These are phyloP conservation scores for Xylariomycetidae sp. DNA, from an alignment of 2,329 filamentous ascomycete species.

Conservation along the genomic window DNA sequence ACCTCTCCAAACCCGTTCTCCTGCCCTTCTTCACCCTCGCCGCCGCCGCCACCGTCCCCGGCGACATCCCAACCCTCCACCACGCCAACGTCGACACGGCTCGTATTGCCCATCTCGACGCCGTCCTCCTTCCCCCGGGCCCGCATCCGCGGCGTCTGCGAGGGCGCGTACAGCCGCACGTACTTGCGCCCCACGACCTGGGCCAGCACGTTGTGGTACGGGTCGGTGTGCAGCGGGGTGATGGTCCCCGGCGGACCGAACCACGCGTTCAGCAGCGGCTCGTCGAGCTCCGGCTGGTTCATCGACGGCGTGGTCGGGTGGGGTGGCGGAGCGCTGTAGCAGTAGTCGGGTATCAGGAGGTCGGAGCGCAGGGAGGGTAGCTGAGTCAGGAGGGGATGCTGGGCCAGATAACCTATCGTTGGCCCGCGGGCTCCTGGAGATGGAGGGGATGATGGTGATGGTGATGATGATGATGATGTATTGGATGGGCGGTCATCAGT, in stretches of 20 bases:
- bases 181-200: conserved; percentile 92
- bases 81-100: conserved; percentile 68
- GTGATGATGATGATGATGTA: background rate
- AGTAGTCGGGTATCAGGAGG: conserved; percentile 78
- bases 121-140: conserved; percentile 61
- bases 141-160: conserved; percentile 52
- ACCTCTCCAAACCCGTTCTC: conserved; percentile 48
- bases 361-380: conserved; percentile 73
- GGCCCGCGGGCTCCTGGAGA: background rate
- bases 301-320: conserved; percentile 36
- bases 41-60: background rate
- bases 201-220: conserved; percentile 86
- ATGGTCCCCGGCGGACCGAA: conserved; percentile 84
- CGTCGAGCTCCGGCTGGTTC: conserved; percentile 39
- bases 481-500: no score
- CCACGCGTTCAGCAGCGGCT: conserved; percentile 83
- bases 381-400: conserved; percentile 82
- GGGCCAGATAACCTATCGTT: conserved; percentile 77
- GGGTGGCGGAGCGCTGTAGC: conserved; percentile 65
- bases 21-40: conserved; percentile 8
- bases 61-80: conserved; percentile 55
- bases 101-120: conserved; percentile 92
- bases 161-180: conserved; percentile 77
- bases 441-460: background rate
- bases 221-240: conserved; percentile 89